Evolutionary conservation across 192 early-diverging fungal species (phyloP), one percentile per base, ranked within the genome.

Genomic region (Gamsiella multidivaricata): DNA sequence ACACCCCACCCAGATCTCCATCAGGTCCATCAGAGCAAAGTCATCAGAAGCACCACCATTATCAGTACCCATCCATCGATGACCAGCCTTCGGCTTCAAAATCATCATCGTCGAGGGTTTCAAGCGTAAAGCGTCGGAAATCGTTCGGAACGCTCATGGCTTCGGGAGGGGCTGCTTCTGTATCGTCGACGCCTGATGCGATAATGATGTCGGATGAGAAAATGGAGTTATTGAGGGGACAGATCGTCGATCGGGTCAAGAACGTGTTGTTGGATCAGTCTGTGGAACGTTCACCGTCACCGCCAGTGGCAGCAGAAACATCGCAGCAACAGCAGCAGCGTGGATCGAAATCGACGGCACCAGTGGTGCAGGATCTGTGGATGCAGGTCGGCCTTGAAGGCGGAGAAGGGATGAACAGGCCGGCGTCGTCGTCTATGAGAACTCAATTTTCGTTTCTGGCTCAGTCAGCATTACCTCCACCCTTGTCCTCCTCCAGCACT

Each of bases 1-100:
- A 53, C 32, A 64, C 65, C 34, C 74, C 74, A n/a, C 74, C 74
- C 23, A 66, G 74, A 41, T 78, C 74, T 7, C 74, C 74, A 18
- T 0, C 41, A 12, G 17, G 46, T 18, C 28, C 37, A 3, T 9
- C 45, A 31, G 34, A 25, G 31, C 45, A 76, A 12, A 60, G 36
- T 41, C 61, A 61, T 6, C 6, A 50, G 33, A 54, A 57, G 5
- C 74, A 78, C 46, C 66, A 78, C 18, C 74, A 78, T 36, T 78
- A 73, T 26, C 59, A 62, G 25, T 26, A 60, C 51, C 33, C 46
- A 12, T 76, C 58, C 9, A 45, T 26, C 4, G 58, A 59, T 12
- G n/a, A n/a, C n/a, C n/a, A n/a, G n/a, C n/a, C n/a, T n/a, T 55
- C 53, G 2, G 20, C 52, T 9, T 60, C 63, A 7, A 57, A 52